A percentile compares a stretch with the other conserved stretches of the same genome.
phyloP scores from a whole-genome alignment of 1,284 basidiomycete species.

The Cryptococcus sp. region DNA sequence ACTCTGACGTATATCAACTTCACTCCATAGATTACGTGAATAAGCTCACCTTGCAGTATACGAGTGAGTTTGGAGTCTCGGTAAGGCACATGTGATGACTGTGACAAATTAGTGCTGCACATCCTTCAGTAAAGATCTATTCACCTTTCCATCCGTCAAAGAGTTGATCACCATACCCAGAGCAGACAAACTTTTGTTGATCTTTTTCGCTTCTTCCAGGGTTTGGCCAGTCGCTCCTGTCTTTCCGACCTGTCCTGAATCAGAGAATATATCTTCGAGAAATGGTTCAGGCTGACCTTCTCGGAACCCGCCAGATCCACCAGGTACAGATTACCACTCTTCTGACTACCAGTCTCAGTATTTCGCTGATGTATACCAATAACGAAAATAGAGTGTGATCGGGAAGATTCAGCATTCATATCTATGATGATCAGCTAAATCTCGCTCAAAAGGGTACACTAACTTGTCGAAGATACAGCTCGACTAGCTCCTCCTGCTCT shows the following conservation, averaged over 20 bases:
- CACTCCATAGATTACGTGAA: background rate
- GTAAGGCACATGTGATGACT: conserved; percentile 97
- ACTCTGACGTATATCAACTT: conserved; percentile 56
- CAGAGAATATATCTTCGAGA: background rate
- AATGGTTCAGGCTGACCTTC: conserved; percentile 64
- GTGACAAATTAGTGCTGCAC: conserved; percentile 1
- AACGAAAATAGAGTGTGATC: conserved; percentile 98
- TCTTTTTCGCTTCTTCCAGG: conserved; percentile 99
- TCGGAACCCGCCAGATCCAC: conserved; percentile 99
- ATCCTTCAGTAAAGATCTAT: conserved; percentile 12
- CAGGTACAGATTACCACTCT: conserved; percentile 94
- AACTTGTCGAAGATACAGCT: conserved; percentile 92
- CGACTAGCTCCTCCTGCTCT: conserved; percentile 86
- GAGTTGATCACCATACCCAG: conserved; percentile 99
- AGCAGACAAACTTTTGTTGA: conserved; percentile 97
- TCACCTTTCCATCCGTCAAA: conserved; percentile 88
- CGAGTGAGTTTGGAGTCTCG: conserved; percentile 99
- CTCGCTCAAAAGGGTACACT: conserved; percentile 31
- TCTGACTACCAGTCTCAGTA: conserved; percentile 89
- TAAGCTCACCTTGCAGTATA: conserved; percentile 69
- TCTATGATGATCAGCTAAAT: conserved; percentile 53
- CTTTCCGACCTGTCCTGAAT: conserved; percentile 61
- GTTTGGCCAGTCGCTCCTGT: conserved; percentile 99
- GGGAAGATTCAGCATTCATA: conserved; percentile 99
- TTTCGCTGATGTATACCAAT: conserved; percentile 97